Evolutionary conservation across 2,329 filamentous ascomycete genomes (phyloP), one percentile per base, ranked within the genome.

Genomic region (Sphaerulina vaccinii): DNA sequence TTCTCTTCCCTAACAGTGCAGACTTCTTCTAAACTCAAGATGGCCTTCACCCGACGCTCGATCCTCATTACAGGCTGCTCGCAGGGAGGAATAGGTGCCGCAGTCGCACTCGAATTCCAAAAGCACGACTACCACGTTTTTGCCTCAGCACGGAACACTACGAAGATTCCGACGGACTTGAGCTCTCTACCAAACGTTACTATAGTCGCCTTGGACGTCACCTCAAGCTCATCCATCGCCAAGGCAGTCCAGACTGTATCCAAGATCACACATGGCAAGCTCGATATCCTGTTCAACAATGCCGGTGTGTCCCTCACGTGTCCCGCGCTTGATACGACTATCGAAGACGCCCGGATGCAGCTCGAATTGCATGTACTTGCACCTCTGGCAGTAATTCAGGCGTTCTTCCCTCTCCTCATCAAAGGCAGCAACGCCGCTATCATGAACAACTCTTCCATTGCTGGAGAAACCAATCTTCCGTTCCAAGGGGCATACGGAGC

Each of bases 351-450:
- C 70, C 77, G 74, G 71, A 60, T 58, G 22, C 70, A 71, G 22
- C 75, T 72, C 60, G 73, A 78, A 42, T 71, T 79, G 47, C 81
- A 81, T 52, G 60, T 80, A 21, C 73, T 73, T 29, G 78, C 79
- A 0, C 65, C 59, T 1, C 59, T 66, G 44, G 54, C 60, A 3
- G 51, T 64, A 15, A 62, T 56, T 4, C 62, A 66, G 35, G 61
- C 72, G 0, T 80, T 81, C 54, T 61, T 82, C 10, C 75, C 77
- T 0, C 51, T 76, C 18, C 54, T 80, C 16, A 22, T 52, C 24
- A 39, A 23, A n/a, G 36, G 35, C 15, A 22, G 35, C 6, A 38
- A 39, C 9, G 24, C 52, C 8, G 47, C 29, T 2, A 42, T 55
- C 22, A 18, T 52, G 11, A 58, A 56, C 43, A 56, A 55, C 13